Conservation (phyloP, 2,329 filamentous ascomycete species). For the Alternaria incomplexa region DNA sequence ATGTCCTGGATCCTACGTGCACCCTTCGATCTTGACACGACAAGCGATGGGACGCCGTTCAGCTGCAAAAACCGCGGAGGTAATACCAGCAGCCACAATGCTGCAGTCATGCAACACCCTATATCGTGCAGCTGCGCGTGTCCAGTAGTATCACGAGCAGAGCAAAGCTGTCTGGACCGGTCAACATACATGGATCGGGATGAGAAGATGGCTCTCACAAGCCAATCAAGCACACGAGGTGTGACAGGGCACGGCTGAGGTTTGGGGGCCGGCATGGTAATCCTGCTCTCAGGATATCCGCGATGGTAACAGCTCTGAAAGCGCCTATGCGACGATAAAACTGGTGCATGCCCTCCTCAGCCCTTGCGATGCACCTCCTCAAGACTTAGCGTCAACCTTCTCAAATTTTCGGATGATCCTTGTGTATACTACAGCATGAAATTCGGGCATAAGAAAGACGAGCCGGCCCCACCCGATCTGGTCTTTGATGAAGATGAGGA, state of each 20-base stretch:
- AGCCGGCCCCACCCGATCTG: too few species aligned
- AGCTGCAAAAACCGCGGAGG: not conserved
- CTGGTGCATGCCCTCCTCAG: not conserved
- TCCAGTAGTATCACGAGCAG: not conserved
- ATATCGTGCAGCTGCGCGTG: not conserved
- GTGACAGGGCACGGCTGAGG: not conserved
- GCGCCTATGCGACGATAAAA: not conserved
- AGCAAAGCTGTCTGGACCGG: not conserved
- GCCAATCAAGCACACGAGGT: not conserved
- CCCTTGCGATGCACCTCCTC: too few species aligned
- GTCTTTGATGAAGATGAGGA: slow-evolving; percentile 10
- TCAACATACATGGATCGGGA: not conserved
- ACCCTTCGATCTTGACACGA: too few species aligned
- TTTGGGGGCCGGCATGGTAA: not conserved
- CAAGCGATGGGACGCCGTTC: too few species aligned
- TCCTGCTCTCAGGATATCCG: too few species aligned
- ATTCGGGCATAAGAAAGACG: too few species aligned
- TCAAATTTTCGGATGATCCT: too few species aligned
- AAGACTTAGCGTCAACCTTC: too few species aligned
- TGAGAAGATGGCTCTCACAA: not conserved
- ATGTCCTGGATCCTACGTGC: too few species aligned
- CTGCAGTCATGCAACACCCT: not conserved
- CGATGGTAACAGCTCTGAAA: not conserved
- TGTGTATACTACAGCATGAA: not conserved
- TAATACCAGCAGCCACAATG: not conserved